Conservation (phyloP, 306 rosid species). For the Geum urbanum region DNA sequence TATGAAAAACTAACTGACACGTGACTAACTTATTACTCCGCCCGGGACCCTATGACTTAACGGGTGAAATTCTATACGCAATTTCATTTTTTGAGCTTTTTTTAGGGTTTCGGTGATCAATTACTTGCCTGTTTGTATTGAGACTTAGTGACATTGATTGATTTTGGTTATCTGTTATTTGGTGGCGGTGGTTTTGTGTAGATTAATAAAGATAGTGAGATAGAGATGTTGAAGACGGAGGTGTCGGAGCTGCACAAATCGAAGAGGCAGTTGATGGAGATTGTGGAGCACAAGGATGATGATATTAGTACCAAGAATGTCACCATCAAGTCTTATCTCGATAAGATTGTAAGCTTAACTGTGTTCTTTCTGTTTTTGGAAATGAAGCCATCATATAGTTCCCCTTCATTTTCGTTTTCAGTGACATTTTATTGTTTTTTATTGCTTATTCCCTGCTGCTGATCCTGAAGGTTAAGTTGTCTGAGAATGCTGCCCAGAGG, state of each 20-base stretch:
- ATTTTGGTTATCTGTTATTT: neutral
- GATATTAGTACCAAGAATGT: conserved; percentile 66
- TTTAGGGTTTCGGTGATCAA: neutral
- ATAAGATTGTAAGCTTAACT: conserved; percentile 68
- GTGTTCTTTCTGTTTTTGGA: neutral
- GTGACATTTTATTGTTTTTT: conserved; percentile 14
- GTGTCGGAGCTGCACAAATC: conserved; percentile 73
- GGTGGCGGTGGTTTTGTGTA: conserved; percentile 30
- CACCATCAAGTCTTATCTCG: conserved; percentile 69
- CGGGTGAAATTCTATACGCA: too few species aligned
- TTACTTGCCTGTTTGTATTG: neutral
- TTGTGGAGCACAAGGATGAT: conserved; percentile 65
- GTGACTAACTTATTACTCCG: too few species aligned
- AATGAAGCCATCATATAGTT: neutral
- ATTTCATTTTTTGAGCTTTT: neutral
- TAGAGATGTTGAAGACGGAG: conserved; percentile 72
- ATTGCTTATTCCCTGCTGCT: too few species aligned
- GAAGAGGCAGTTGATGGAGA: conserved; percentile 71
- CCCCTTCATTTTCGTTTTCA: conserved; percentile 1
- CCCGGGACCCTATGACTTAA: too few species aligned
- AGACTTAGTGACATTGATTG: neutral
- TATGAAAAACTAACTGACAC: too few species aligned
- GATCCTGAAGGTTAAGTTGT: conserved; percentile 46
- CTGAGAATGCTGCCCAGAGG: conserved; percentile 68
- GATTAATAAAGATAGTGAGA: conserved; percentile 60